Evolutionary conservation across 352 stramenopile species (phyloP).

Genomic region (Phytophthora pseudosyringae): DNA sequence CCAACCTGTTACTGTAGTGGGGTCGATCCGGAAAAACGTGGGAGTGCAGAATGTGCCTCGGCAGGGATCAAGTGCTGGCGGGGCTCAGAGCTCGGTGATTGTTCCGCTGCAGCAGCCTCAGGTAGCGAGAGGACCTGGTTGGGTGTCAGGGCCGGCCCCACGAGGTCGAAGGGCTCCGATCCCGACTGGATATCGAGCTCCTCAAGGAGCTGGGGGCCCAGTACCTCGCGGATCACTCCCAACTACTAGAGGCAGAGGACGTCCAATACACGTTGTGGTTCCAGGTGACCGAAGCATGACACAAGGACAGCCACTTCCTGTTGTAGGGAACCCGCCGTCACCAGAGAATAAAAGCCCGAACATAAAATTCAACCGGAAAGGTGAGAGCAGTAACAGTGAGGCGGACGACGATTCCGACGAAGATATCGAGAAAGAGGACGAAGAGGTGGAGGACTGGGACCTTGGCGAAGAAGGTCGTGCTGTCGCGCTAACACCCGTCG

Average conservation of each 20-base stretch:
- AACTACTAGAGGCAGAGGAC: slow-evolving; percentile 22
- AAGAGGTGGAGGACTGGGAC: slow-evolving; percentile 54
- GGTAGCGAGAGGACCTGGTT: slow-evolving; percentile 34
- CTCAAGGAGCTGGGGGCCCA: slow-evolving; percentile 4
- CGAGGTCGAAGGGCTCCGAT: slow-evolving; percentile 32
- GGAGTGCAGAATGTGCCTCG: slow-evolving; percentile 13
- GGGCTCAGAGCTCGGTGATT: slow-evolving; percentile 9
- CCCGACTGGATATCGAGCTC: slow-evolving; percentile 19
- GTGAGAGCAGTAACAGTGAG: slow-evolving; percentile 20
- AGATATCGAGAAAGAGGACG: slow-evolving; percentile 44
- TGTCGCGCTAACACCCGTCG: not conserved
- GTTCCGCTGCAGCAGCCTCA: slow-evolving; percentile 34
- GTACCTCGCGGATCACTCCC: slow-evolving; percentile 26
- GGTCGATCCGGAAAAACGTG: slow-evolving; percentile 11
- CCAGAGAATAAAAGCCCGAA: not conserved
- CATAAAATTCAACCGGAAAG: slow-evolving; percentile 4
- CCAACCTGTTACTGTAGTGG: slow-evolving; percentile 2
- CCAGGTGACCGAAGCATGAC: slow-evolving; percentile 15
- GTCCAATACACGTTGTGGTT: slow-evolving; percentile 27
- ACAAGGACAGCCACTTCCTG: slow-evolving; percentile 17
- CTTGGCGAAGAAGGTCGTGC: slow-evolving; percentile 19
- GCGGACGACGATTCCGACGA: slow-evolving; percentile 40
- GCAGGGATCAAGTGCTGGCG: slow-evolving; percentile 8
- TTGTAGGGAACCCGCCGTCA: slow-evolving; percentile 7
- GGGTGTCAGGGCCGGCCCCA: slow-evolving; percentile 24